phyloP scores from a whole-genome alignment of 495 filamentous ascomycete genomes.

The Xylaria telfairii region DNA sequence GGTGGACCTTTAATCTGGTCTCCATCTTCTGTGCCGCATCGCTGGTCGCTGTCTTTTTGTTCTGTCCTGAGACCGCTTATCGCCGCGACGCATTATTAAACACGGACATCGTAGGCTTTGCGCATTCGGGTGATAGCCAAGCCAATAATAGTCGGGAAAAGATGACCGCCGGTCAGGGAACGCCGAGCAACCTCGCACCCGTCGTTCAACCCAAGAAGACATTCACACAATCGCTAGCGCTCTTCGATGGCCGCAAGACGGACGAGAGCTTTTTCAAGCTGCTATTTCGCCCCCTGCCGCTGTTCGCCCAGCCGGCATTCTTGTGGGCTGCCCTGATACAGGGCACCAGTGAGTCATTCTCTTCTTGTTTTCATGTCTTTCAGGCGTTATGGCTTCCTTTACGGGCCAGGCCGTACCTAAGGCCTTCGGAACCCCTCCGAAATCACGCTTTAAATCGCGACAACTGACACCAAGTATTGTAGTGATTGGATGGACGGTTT shows the following conservation, averaged over 20 bases:
- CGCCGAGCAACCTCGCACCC: not conserved
- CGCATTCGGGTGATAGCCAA: conserved; percentile 15
- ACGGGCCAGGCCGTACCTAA: not conserved
- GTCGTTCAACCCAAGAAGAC: conserved; percentile 43
- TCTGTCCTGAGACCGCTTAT: conserved; percentile 87
- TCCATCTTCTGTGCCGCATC: conserved; percentile 71
- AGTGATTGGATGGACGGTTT: conserved; percentile 91
- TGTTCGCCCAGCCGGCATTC: conserved; percentile 81
- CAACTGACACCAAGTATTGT: not conserved
- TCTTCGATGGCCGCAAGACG: conserved; percentile 84
- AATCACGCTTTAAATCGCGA: not conserved
- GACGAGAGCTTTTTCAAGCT: conserved; percentile 65
- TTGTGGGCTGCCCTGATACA: conserved; percentile 91
- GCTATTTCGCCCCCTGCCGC: conserved; percentile 66
- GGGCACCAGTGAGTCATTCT: conserved; percentile 57
- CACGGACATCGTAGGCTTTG: conserved; percentile 55
- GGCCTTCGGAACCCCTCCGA: not conserved
- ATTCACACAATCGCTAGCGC: conserved; percentile 62
- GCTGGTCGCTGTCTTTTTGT: conserved; percentile 71
- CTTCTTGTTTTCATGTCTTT: not conserved
- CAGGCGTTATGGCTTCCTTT: not conserved
- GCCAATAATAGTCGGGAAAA: conserved; percentile 33
- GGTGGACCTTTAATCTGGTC: conserved; percentile 79
- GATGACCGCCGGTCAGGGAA: conserved; percentile 12
- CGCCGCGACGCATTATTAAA: conserved; percentile 68